phyloP scores from a whole-genome alignment of 495 filamentous ascomycete species.

The Penicillium lividum region DNA sequence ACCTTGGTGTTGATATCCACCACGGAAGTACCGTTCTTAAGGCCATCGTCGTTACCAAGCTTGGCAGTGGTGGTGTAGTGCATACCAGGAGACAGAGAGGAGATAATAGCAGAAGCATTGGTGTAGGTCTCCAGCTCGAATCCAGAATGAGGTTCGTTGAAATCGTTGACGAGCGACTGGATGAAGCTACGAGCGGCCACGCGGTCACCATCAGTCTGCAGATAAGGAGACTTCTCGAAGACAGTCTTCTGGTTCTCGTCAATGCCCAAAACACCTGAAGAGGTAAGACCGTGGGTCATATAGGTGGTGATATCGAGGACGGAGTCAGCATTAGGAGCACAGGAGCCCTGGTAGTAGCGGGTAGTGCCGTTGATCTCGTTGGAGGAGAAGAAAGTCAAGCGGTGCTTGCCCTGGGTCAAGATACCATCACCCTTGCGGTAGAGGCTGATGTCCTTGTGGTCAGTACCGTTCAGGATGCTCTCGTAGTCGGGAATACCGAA shows the following conservation, averaged over 20 bases:
- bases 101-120: constrained; percentile 51
- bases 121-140: constrained; percentile 55
- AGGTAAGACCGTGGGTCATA: constrained; percentile 46
- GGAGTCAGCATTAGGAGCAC: constrained; percentile 25
- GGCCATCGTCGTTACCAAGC: constrained; percentile 67
- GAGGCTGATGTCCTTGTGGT: constrained; percentile 41
- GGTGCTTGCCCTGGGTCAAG: constrained; percentile 67
- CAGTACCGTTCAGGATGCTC: constrained; percentile 54
- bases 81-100: constrained; percentile 54
- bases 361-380: constrained; percentile 26
- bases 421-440: constrained; percentile 60
- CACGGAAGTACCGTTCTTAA: constrained; percentile 62
- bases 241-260: constrained; percentile 58
- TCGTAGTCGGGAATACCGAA: constrained; percentile 68
- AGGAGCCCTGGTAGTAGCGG: constrained; percentile 37
- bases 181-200: constrained; percentile 34
- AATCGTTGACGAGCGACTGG: constrained; percentile 50
- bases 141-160: constrained; percentile 56
- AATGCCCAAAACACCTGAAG: constrained; percentile 61
- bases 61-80: constrained; percentile 71
- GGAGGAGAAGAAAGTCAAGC: constrained; percentile 41
- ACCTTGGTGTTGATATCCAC: constrained; percentile 71
- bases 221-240: constrained; percentile 49
- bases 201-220: constrained; percentile 28
- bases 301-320: constrained; percentile 38